Evolutionary conservation across 2,329 filamentous ascomycete genomes (phyloP).

Genomic region (Colletotrichum orchidophilum): DNA sequence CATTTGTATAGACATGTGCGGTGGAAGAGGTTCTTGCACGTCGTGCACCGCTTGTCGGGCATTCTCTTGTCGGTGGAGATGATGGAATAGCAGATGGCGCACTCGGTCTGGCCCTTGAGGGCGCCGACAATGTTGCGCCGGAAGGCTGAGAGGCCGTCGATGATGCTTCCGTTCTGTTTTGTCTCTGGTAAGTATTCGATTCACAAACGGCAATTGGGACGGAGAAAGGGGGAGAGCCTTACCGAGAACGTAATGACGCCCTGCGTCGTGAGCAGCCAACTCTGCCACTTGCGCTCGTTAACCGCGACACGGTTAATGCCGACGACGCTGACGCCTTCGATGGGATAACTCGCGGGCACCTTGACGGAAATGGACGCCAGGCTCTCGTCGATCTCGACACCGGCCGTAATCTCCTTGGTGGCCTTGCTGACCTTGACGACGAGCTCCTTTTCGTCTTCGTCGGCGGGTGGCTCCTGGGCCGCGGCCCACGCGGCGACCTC

Average conservation of each 20-base stretch:
- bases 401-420: conserved; percentile 81
- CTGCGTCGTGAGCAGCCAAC: conserved; percentile 87
- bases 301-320: conserved; percentile 87
- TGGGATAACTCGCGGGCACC: conserved; percentile 83
- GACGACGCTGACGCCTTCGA: conserved; percentile 79
- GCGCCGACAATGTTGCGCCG: conserved; percentile 87
- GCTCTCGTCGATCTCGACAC: conserved; percentile 89
- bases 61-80: conserved; percentile 88
- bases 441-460: conserved; percentile 64
- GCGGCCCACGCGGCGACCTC: conserved; percentile 75
- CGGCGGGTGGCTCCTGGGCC: conserved; percentile 56
- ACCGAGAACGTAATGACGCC: conserved; percentile 91
- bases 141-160: conserved; percentile 88
- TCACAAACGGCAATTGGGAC: neutral
- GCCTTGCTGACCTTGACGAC: conserved; percentile 76
- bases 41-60: conserved; percentile 90
- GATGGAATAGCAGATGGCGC: conserved; percentile 96
- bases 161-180: conserved; percentile 78
- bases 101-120: conserved; percentile 92
- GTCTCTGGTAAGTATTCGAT: neutral
- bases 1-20: conserved; percentile 91
- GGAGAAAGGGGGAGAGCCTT: conserved; percentile 39
- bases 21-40: conserved; percentile 96
- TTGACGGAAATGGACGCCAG: conserved; percentile 84
- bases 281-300: conserved; percentile 90